These are phyloP conservation scores for Coffea canephora DNA, from an alignment of 257 asterid species.

Conservation along the genomic window DNA sequence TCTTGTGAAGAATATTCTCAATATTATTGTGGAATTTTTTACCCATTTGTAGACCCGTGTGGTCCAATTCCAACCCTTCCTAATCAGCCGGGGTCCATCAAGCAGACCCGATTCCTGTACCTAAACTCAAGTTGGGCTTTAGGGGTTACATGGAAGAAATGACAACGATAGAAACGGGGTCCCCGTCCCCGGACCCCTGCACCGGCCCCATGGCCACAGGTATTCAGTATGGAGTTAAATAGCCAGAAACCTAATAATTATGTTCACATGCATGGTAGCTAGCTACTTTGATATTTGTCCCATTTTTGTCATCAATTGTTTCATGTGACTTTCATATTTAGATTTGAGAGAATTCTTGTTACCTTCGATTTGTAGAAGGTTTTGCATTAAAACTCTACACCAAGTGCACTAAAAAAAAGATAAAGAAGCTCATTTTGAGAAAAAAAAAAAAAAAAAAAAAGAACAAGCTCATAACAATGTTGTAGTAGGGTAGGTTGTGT, in stretches of 20 bases:
- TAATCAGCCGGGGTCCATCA: neutral
- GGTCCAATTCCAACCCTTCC: neutral
- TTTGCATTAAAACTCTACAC: neutral
- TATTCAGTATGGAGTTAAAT: neutral
- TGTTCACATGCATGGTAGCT: neutral
- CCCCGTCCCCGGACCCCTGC: neutral
- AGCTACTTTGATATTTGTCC: neutral
- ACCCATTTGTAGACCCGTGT: neutral
- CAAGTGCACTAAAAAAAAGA: neutral
- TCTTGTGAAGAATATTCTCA: neutral
- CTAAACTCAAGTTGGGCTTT: neutral
- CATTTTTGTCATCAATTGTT: neutral
- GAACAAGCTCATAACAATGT: too few relatives aligned
- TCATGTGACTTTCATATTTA: too few relatives aligned
- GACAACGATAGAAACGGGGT: neutral
- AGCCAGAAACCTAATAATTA: neutral
- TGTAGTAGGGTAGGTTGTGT: too few relatives aligned
- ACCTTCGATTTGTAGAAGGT: neutral
- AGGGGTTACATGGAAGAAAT: constrained; percentile 1
- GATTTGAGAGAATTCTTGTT: neutral
- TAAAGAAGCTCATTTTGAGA: too few relatives aligned
- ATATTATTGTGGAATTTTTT: neutral
- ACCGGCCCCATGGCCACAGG: neutral
- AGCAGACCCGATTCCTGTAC: neutral
- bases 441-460: too few relatives aligned